Evolutionary conservation across 805 yeast species (phyloP), one percentile per base, ranked within the genome.

Genomic region (Sugiyamaella americana): DNA sequence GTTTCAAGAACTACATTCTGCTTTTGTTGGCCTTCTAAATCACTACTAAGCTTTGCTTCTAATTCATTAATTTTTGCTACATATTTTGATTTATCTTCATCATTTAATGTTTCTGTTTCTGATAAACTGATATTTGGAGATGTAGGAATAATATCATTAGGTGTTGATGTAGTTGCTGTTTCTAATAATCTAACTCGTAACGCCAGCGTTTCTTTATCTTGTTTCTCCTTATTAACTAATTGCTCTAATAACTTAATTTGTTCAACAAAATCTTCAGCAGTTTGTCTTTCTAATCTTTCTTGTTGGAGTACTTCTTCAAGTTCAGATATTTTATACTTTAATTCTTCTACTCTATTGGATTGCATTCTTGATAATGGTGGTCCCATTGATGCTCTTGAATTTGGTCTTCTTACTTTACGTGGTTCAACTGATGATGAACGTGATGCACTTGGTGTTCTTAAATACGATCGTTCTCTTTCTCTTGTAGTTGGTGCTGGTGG

Each of bases 251-350:
- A 41, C 5, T 48, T 36, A 26, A 58, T 48, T 32, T 57, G 58
- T 17, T 56, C 60, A 1, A 52, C 49, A 36, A 43, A 49, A 8
- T 26, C 35, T n/a, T 46, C 23, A 21, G 51, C 50, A 3, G 43
- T 49, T 44, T 54, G 53, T 17, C 59, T 49, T 11, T 58, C 62
- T 6, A 42, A 41, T 6, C 52, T 46, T 20, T 57, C 60, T 5
- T 46, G 50, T 41, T 53, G 52, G 37, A 59, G 51, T 10, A 58
- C 59, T 35, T 51, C 54, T 41, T 59, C 62, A 19, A 59, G 57
- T 46, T 59, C 60, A 23, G 47, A 20, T n/a, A 59, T 55, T 47
- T 59, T 59, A 20, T 44, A 29, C 47, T 56, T 56, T 34, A 59
- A 54, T 30, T 57, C 62, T 17, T 56, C 61, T 17, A 59, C 56